Percentiles rank a stretch among this genome's conserved stretches.
phyloP scores from a whole-genome alignment of 495 filamentous ascomycete species.

The Podospora didyma region DNA sequence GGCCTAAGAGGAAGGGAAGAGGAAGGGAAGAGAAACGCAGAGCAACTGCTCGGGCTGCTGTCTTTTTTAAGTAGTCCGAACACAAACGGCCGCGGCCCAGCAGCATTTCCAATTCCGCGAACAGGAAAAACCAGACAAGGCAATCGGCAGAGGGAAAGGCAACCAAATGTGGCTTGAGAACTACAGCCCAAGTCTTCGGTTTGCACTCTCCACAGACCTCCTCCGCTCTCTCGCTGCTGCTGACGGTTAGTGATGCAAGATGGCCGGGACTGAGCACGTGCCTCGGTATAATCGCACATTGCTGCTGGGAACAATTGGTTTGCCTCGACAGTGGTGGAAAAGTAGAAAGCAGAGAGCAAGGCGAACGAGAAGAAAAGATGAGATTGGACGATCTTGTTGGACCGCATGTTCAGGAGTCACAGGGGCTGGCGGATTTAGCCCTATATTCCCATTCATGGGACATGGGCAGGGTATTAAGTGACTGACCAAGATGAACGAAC shows the following conservation, averaged over 20 bases:
- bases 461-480: too few species aligned
- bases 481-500: too few species aligned
- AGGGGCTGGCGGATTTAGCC: too few species aligned
- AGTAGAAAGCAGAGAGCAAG: background rate
- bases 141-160: background rate
- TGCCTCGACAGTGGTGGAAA: background rate
- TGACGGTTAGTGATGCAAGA: constrained; percentile 1
- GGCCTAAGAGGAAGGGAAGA: background rate
- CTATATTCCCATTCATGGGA: too few species aligned
- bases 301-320: constrained; percentile 4
- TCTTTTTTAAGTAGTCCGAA: background rate
- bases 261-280: background rate
- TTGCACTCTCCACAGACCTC: constrained; percentile 29
- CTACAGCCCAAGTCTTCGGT: constrained; percentile 15
- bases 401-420: too few species aligned
- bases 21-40: background rate
- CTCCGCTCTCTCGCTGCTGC: constrained; percentile 25
- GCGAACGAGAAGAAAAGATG: background rate
- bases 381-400: too few species aligned
- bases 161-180: constrained; percentile 3
- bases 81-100: constrained; percentile 5
- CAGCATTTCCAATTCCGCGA: background rate
- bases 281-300: constrained; percentile 3
- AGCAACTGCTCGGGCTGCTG: background rate
- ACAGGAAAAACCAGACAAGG: background rate